Percentiles rank a stretch among this genome's conserved stretches.
Evolutionary conservation across 805 yeast species (phyloP).

Genomic region (Kodamaea nitidulidarum): DNA sequence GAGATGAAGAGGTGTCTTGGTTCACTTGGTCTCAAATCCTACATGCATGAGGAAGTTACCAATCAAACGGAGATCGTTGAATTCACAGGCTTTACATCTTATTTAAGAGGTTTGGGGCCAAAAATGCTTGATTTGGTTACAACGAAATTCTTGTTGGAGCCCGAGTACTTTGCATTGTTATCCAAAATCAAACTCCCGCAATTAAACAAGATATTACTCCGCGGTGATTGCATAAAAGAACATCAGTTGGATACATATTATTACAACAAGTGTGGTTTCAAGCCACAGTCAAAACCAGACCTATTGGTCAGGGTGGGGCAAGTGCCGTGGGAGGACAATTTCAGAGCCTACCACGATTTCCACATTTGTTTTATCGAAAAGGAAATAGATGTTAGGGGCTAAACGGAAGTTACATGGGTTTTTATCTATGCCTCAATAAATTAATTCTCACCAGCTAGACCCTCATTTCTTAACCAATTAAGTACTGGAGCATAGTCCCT

Average conservation of each 20-base stretch:
- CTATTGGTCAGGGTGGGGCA: constrained; percentile 11
- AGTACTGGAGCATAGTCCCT: constrained; percentile 49
- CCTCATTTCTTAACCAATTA: constrained; percentile 45
- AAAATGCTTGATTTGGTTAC: constrained; percentile 22
- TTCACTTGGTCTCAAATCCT: constrained; percentile 20
- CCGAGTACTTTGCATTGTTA: constrained; percentile 7
- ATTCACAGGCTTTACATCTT: constrained; percentile 52
- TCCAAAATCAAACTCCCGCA: constrained; percentile 5
- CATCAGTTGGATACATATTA: constrained; percentile 49
- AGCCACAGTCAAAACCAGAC: constrained; percentile 19
- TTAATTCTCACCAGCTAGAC: too few relatives aligned
- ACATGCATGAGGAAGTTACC: not conserved
- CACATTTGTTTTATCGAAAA: constrained; percentile 36
- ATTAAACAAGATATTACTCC: constrained; percentile 18
- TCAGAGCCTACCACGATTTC: constrained; percentile 38
- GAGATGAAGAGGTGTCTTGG: constrained; percentile 23
- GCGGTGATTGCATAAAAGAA: constrained; percentile 44
- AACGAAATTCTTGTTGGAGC: constrained; percentile 13
- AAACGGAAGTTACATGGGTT: too few relatives aligned
- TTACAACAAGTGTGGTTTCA: constrained; percentile 36
- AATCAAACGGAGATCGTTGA: constrained; percentile 23
- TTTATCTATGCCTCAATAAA: too few relatives aligned
- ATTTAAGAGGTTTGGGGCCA: constrained; percentile 38
- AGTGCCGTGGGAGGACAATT: constrained; percentile 35
- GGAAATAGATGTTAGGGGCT: constrained; percentile 7